Conservation (phyloP, 192 early-diverging fungal genomes). For the Spizellomyces sp. region DNA sequence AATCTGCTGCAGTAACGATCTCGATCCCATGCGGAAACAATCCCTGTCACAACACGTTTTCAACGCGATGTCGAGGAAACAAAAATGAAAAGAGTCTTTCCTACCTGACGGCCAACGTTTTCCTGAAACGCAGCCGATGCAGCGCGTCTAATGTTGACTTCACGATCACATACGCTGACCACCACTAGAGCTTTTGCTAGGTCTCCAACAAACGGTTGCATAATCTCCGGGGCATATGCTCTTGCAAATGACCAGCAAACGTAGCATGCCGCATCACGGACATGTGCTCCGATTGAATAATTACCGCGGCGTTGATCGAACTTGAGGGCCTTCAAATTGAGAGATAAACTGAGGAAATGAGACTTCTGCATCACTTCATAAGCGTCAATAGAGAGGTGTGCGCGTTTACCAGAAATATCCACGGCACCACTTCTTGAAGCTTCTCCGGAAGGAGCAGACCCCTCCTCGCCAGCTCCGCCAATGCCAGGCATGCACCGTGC, state of each 20-base stretch:
- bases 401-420: constrained; percentile 64
- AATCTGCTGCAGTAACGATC: constrained; percentile 89
- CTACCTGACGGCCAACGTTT: constrained; percentile 80
- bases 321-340: constrained; percentile 59
- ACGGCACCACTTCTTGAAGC: constrained; percentile 73
- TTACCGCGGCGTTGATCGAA: constrained; percentile 90
- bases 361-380: too few relatives aligned
- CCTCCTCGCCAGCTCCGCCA: constrained; percentile 89
- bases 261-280: constrained; percentile 96
- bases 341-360: too few relatives aligned
- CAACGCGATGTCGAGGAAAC: constrained; percentile 8
- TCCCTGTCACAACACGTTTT: constrained; percentile 46
- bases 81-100: background rate
- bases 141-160: constrained; percentile 89
- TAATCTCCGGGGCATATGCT: constrained; percentile 74
- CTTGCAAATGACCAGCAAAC: constrained; percentile 97
- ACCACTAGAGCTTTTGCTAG: constrained; percentile 79
- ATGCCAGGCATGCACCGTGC: constrained; percentile 90
- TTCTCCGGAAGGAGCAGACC: constrained; percentile 78
- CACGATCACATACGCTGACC: constrained; percentile 87
- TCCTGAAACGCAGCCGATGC: constrained; percentile 97
- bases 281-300: constrained; percentile 90
- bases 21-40: constrained; percentile 93
- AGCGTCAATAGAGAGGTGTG: too few relatives aligned
- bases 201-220: constrained; percentile 63